Evolutionary conservation across 495 filamentous ascomycete genomes (phyloP), one percentile per base, ranked within the genome.

Genomic region (Lasiosphaeria hispida): DNA sequence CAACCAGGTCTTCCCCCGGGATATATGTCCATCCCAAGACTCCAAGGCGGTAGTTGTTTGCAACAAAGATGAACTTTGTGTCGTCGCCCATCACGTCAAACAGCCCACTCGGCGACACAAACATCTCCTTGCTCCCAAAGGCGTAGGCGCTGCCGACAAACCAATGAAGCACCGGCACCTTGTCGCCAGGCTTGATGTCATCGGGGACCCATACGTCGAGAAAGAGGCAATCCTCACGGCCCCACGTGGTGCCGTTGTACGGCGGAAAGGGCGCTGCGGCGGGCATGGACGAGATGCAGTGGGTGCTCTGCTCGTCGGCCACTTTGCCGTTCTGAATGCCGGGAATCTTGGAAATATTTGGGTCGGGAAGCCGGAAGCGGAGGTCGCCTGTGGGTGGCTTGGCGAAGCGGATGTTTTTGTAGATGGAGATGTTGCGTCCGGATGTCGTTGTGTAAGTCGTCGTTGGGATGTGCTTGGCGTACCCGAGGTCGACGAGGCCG

Each of bases 381-480:
- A 47, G 47, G 48, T 45, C 30, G 23, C 48, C 48, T 10, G 33
- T 58, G 4, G 56, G 18, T 14, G 56, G 10, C 4, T 58, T 58
- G 48, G 56, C 56, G 10, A 58, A 58, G 10, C 56, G 56, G 33
- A 58, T 58, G 41, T 58, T 58, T 15, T 58, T 58, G 48, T 58
- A 58, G 11, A 58, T 15, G 14, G 56, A 15, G 4, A 58, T 41
- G 7, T 33, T 18, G 8, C 15, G 47, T 13, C 56, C 56, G 9
- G 56, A 58, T 11, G 47, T 23, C 14, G 56, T 58, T 10, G 48
- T 58, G 30, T 51, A 18, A 5, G 48, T 10, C 10, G 42, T 36
- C 4, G 48, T 52, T 17, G 56, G 56, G 9, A 58, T 30, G 36
- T 58, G 56, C 17, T 58, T 52, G n/a, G n/a, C n/a, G n/a, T n/a